Base-by-base conservation (phyloP, 345 rosid species). In the Anacardium occidentale region DNA sequence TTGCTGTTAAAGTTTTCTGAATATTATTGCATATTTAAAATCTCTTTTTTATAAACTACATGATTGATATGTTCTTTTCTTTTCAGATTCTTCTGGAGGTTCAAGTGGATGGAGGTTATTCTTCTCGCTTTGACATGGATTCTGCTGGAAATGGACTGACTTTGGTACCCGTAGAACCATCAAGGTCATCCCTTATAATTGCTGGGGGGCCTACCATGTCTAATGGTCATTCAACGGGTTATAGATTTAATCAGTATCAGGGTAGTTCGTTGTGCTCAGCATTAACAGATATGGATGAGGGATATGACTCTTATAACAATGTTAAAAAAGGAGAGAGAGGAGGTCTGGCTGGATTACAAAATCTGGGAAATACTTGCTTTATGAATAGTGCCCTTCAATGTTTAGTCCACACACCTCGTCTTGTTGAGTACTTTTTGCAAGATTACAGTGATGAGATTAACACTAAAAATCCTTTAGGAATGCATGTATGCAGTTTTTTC, bases 301-400 rank as follows among this genome's bases (percentile, higher is more conserved):
- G 74, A 37, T 76, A 74, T 60, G 87, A 82, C 76, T 75, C 78
- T 10, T 68, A 79, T 25, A 79, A 61, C 76, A 74, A 86, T 73
- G 70, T 37, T 57, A 84, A 69, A 79, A 90, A 81, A 80, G 85
- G 74, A 47, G 95, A 89, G 77, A 81, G 53, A 72, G 87, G 87
- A 57, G 98, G 98, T 78, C 80, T 92, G 77, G 90, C 90, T 71
- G 98, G 98, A 71, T 79, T 94, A 79, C 97, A 92, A 73, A 94
- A 94, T 77, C 81, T 94, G 79, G 98, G 98, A 68, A 94, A 94
- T 71, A 94, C 97, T 70, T 94, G 98, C 78, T 94, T 94, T 79
- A 92, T 94, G 98, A 92, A 92, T 75, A 90, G 97, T 78, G 85
- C 97, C 76, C 76, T 94, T 71, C 98, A 94, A 66, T 94, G 98